Conservation (phyloP, 2,329 filamentous ascomycete species). For the Trichoderma semiorbis region DNA sequence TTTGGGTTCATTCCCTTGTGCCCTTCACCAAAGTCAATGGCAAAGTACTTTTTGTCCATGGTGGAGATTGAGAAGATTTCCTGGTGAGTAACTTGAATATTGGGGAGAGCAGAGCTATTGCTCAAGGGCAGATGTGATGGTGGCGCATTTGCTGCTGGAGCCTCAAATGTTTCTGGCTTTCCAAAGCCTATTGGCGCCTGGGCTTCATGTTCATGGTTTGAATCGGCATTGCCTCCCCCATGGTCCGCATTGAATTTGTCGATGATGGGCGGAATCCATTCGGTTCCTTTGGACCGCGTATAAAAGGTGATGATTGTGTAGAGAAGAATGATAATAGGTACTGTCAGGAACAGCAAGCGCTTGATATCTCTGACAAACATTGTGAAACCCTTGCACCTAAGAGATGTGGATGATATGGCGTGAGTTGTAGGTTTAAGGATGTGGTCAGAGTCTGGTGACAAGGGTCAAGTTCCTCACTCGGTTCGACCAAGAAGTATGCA, state of each 20-base stretch:
- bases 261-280: conserved; percentile 3
- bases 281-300: not conserved
- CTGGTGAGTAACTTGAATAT: conserved; percentile 25
- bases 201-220: not conserved
- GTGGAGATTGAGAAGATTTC: conserved; percentile 48
- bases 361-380: conserved; percentile 35
- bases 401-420: not conserved
- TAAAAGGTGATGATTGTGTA: conserved; percentile 27
- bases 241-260: not conserved
- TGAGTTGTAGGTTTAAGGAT: not conserved
- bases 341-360: conserved; percentile 31
- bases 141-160: not conserved
- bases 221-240: not conserved
- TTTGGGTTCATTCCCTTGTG: conserved; percentile 50
- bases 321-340: conserved; percentile 31
- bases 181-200: not conserved
- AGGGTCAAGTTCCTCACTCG: not conserved
- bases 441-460: not conserved
- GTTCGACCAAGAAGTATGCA: not conserved
- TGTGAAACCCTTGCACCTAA: conserved; percentile 6
- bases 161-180: not conserved
- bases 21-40: conserved; percentile 42
- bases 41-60: conserved; percentile 45
- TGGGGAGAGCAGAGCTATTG: not conserved
- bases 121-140: not conserved